Conservation (phyloP, 2,329 filamentous ascomycete genomes). For the Ilyonectria destructans region DNA sequence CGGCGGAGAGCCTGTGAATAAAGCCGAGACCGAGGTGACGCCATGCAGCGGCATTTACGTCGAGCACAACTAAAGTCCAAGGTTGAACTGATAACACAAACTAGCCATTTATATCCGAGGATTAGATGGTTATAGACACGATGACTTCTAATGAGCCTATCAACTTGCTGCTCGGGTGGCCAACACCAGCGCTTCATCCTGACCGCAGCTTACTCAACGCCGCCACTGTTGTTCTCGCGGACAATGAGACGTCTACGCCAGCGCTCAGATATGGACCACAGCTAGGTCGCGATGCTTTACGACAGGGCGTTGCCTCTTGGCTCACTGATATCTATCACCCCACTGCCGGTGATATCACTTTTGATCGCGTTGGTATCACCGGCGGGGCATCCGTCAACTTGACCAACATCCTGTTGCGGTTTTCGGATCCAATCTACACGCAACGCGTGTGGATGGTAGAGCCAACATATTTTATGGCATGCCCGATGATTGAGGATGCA, state of each 20-base stretch:
- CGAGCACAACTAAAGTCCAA: not conserved
- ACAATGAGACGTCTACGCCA: not conserved
- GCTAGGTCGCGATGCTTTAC: not conserved
- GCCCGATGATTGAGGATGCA: constrained; percentile 76
- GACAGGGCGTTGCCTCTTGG: constrained; percentile 9
- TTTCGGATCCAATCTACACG: constrained; percentile 77
- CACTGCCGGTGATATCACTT: not conserved
- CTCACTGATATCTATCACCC: constrained; percentile 5
- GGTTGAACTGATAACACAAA: not conserved
- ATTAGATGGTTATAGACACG: not conserved
- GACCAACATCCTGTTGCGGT: constrained; percentile 74
- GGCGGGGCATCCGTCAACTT: constrained; percentile 79
- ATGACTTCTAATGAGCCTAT: not conserved
- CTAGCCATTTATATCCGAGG: not conserved
- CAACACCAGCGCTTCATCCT: constrained; percentile 8
- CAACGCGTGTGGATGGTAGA: constrained; percentile 76
- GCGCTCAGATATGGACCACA: constrained; percentile 9
- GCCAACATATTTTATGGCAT: constrained; percentile 78
- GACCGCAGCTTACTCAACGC: not conserved
- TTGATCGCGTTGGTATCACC: constrained; percentile 67
- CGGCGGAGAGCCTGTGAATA: not conserved
- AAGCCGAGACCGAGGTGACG: not conserved
- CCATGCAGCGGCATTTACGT: not conserved
- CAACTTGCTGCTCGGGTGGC: constrained; percentile 12
- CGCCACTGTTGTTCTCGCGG: not conserved